Evolutionary conservation across 2,329 filamentous ascomycete genomes (phyloP).

Genomic region (Stemphylium lycopersici): DNA sequence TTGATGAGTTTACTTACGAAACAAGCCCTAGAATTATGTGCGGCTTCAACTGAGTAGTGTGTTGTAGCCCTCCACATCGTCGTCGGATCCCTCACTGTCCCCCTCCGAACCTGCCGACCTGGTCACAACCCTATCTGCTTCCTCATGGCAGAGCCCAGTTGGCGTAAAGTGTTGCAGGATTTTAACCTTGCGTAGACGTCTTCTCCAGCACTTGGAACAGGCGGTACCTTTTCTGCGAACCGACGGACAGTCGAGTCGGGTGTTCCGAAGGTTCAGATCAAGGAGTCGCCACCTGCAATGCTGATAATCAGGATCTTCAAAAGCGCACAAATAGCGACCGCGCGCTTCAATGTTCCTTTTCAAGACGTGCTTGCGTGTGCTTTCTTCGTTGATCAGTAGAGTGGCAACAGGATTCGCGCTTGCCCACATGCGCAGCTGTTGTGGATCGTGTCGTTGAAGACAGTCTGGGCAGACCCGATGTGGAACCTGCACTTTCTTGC

Average conservation of each 20-base stretch:
- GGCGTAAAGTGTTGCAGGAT: constrained; percentile 37
- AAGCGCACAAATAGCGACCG: constrained; percentile 27
- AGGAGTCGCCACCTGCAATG: constrained; percentile 32
- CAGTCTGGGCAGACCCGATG: constrained; percentile 31
- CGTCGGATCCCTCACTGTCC: constrained; percentile 23
- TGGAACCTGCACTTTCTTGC: constrained; percentile 31
- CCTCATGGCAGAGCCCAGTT: constrained; percentile 37
- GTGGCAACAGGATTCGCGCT: constrained; percentile 21
- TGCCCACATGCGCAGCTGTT: constrained; percentile 30
- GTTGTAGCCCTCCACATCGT: constrained; percentile 37
- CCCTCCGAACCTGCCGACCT: constrained; percentile 23
- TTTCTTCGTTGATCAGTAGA: constrained; percentile 26
- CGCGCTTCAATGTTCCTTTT: constrained; percentile 34
- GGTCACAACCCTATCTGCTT: constrained; percentile 27
- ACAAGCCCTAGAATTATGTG: background rate
- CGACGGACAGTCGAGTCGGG: constrained; percentile 23
- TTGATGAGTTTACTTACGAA: constrained; percentile 6
- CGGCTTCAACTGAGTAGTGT: constrained; percentile 13
- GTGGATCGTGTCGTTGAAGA: constrained; percentile 32
- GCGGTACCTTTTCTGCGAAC: constrained; percentile 31
- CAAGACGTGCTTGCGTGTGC: constrained; percentile 22
- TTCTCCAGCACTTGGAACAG: constrained; percentile 33
- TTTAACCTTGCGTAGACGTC: constrained; percentile 29
- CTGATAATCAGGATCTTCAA: constrained; percentile 35
- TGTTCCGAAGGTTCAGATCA: constrained; percentile 35